Conservation (phyloP, 2,329 filamentous ascomycete species). For the Colletotrichum camelliae region DNA sequence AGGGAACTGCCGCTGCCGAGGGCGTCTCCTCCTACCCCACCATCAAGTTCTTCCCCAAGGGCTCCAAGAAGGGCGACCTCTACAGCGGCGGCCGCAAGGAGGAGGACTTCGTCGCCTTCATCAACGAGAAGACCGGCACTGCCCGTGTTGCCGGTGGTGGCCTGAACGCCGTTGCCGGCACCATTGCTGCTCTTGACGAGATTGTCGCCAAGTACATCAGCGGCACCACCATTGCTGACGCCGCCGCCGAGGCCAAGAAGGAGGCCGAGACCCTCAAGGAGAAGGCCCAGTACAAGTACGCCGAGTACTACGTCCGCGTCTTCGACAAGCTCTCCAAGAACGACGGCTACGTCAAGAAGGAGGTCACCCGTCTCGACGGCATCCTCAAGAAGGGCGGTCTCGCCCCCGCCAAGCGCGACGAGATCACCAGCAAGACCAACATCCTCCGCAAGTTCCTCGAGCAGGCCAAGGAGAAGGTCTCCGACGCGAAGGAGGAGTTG, state of each 20-base stretch:
- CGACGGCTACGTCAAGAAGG: slow-evolving; percentile 82
- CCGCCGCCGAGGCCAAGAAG: slow-evolving; percentile 75
- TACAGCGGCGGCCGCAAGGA: slow-evolving; percentile 83
- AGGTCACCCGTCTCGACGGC: slow-evolving; percentile 79
- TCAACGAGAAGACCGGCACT: slow-evolving; percentile 90
- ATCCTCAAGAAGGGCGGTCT: slow-evolving; percentile 87
- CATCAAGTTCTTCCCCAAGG: slow-evolving; percentile 96
- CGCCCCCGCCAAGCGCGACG: slow-evolving; percentile 85
- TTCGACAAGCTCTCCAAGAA: slow-evolving; percentile 84
- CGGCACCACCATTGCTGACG: slow-evolving; percentile 65
- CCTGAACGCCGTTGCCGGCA: slow-evolving; percentile 80
- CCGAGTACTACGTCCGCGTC: slow-evolving; percentile 92
- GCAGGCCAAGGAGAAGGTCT: slow-evolving; percentile 57
- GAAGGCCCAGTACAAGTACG: slow-evolving; percentile 73
- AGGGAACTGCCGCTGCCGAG: slow-evolving; percentile 76
- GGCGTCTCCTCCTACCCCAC: slow-evolving; percentile 90
- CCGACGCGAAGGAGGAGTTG: slow-evolving; percentile 71
- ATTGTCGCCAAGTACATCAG: slow-evolving; percentile 77
- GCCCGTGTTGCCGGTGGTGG: slow-evolving; percentile 83
- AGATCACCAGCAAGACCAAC: slow-evolving; percentile 85
- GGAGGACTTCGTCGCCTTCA: slow-evolving; percentile 75
- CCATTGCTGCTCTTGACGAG: slow-evolving; percentile 77
- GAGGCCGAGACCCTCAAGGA: slow-evolving; percentile 70
- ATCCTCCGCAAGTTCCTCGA: slow-evolving; percentile 80
- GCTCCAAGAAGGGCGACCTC: slow-evolving; percentile 71